These are phyloP conservation scores for Boechera divaricarpa DNA, from an alignment of 345 rosid species.

Conservation along the genomic window DNA sequence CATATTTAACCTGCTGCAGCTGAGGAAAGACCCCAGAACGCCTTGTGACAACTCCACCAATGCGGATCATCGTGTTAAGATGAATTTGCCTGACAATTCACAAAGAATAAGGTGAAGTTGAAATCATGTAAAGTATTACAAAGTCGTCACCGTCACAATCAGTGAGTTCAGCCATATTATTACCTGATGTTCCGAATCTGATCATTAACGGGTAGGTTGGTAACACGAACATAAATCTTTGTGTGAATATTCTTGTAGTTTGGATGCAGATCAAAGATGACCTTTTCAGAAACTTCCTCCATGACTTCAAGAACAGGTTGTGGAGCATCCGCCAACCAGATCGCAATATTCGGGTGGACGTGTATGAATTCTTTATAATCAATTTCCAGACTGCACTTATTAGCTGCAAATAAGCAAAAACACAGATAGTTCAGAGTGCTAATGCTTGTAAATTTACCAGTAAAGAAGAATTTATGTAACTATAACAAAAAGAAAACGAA, in stretches of 20 bases:
- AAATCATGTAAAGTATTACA: not conserved
- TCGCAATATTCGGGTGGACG: conserved; percentile 93
- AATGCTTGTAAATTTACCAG: not conserved
- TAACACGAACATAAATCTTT: conserved; percentile 83
- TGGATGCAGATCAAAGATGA: conserved; percentile 86
- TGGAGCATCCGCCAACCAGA: conserved; percentile 98
- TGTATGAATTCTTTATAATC: conserved; percentile 91
- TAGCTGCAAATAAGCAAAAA: conserved; percentile 58
- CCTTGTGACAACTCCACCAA: conserved; percentile 97
- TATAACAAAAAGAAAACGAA: not conserved
- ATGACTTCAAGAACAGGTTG: conserved; percentile 96
- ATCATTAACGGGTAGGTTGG: conserved; percentile 92
- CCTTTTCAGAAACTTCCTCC: conserved; percentile 86
- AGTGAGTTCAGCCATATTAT: conserved; percentile 3
- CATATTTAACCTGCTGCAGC: conserved; percentile 96
- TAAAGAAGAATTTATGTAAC: not conserved
- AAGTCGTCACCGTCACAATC: not conserved
- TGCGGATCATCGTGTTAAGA: conserved; percentile 95
- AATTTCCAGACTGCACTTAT: conserved; percentile 89
- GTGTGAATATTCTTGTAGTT: conserved; percentile 86
- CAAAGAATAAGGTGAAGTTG: conserved; percentile 17
- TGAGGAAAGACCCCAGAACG: conserved; percentile 99
- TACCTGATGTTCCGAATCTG: conserved; percentile 95
- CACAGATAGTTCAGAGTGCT: not conserved
- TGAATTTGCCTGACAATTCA: conserved; percentile 80